phyloP scores from a whole-genome alignment of 2,329 filamentous ascomycete genomes.

The Colletotrichum navitas region DNA sequence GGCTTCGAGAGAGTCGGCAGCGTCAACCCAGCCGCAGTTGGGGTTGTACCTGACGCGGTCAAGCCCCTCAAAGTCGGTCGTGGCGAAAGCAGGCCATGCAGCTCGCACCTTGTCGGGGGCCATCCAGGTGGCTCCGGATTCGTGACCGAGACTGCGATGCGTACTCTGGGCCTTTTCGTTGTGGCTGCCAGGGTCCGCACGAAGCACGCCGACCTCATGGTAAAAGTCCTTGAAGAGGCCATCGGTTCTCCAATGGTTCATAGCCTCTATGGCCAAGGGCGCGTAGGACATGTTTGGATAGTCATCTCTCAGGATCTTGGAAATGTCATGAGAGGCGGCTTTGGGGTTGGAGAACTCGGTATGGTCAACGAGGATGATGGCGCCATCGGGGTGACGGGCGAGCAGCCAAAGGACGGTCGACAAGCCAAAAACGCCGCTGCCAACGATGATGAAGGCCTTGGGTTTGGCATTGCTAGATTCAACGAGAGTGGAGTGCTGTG shows the following conservation, averaged over 20 bases:
- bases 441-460: constrained; percentile 54
- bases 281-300: constrained; percentile 57
- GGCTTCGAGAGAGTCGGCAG: constrained; percentile 67
- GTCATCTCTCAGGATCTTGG: constrained; percentile 60
- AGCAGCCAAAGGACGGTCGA: constrained; percentile 55
- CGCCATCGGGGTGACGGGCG: constrained; percentile 44
- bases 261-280: constrained; percentile 55
- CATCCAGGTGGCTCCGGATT: constrained; percentile 57
- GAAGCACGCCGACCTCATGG: constrained; percentile 69
- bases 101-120: constrained; percentile 64
- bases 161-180: constrained; percentile 58
- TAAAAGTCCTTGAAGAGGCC: constrained; percentile 66
- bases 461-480: neutral
- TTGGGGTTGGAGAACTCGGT: constrained; percentile 53
- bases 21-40: constrained; percentile 70
- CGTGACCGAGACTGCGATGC: constrained; percentile 53
- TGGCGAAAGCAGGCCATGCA: constrained; percentile 68
- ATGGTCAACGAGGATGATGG: constrained; percentile 54
- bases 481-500: constrained; percentile 3
- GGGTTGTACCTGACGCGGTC: constrained; percentile 69
- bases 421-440: constrained; percentile 60
- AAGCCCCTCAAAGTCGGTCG: constrained; percentile 67
- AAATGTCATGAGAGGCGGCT: constrained; percentile 61
- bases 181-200: constrained; percentile 57
- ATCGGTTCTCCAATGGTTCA: constrained; percentile 56